Evolutionary conservation across 768 basidiomycete genomes (phyloP), one percentile per base, ranked within the genome.

Genomic region (Tubosaeta sp.): DNA sequence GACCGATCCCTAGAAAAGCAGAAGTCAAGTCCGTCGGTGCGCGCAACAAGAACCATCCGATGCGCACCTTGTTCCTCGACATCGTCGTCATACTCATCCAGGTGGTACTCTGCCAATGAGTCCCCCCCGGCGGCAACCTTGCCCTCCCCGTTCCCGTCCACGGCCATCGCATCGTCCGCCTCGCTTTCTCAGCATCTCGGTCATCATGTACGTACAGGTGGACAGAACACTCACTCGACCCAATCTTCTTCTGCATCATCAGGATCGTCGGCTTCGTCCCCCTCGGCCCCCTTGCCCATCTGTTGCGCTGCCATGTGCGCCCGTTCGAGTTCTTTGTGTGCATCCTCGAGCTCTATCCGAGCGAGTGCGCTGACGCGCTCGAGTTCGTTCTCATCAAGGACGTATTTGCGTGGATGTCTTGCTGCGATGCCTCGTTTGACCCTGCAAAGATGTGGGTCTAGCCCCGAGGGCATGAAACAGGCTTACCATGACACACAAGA

Each of bases 1-100:
- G 88, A 35, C 94, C 88, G 55, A 72, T 65, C 41, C 73, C 88
- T 88, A 57, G 26, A 53, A 42, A 41, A 50, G 13, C 22, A 5
- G 3, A 12, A 14, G 9, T 26, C 2, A 27, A 35, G 29, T 6
- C 19, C 0, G 48, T 39, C 5, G 13, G 17, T 8, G 27, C 17
- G 2, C 29, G 6, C 22, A 2, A 5, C 3, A 8, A 17, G 27
- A 31, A 48, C 41, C 6, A 3, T 9, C 22, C 6, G 6, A 22
- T 22, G 38, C 56, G 46, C 46, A 65, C 76, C 70, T 55, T 68
- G 64, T 43, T 69, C 68, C 39, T 69, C 57, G 16, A 70, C 80
- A 60, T 95, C 93, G 46, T 95, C 77, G 60, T 98, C 95, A 63
- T 98, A 99, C 12, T 86, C 81, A 62, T 97, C 95, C 53, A 98